Percentiles rank a stretch among this genome's conserved stretches.
These are phyloP conservation scores for Carex pumila DNA, from an alignment of 176 grass and related monocot genomes.

Conservation along the genomic window DNA sequence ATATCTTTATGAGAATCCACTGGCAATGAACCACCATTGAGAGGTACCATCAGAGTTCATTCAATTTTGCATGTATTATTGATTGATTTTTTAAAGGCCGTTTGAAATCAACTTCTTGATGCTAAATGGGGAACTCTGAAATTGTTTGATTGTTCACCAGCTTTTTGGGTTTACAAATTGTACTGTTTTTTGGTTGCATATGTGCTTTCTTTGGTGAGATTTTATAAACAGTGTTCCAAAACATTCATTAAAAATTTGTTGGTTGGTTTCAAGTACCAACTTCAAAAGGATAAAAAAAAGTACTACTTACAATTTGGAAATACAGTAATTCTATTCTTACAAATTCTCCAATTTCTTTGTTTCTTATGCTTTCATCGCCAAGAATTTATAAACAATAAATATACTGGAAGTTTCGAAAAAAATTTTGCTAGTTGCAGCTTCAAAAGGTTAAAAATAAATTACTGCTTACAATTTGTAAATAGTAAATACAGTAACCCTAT, in stretches of 20 bases:
- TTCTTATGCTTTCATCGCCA: no score
- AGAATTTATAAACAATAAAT: neutral
- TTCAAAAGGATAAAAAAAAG: neutral
- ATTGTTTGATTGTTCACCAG: slow-evolving; percentile 19
- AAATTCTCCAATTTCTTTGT: neutral
- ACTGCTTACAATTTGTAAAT: neutral
- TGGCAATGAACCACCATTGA: slow-evolving; percentile 9
- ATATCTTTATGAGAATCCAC: slow-evolving; percentile 18
- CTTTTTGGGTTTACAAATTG: neutral
- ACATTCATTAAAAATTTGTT: neutral
- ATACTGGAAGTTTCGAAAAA: no score
- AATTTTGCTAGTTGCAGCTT: no score
- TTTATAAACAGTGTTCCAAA: neutral
- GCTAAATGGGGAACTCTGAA: slow-evolving; percentile 12
- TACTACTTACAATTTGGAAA: neutral
- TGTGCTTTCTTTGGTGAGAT: neutral
- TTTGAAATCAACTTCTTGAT: neutral
- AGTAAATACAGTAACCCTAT: no score
- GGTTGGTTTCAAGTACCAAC: no score
- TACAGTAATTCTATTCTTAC: neutral
- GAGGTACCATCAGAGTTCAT: slow-evolving; percentile 17
- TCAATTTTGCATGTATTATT: slow-evolving; percentile 17
- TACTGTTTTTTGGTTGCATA: neutral
- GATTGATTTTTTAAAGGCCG: neutral
- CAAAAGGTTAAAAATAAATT: neutral